These are phyloP conservation scores for Salix udensis DNA, from an alignment of 345 rosid species.

Conservation along the genomic window DNA sequence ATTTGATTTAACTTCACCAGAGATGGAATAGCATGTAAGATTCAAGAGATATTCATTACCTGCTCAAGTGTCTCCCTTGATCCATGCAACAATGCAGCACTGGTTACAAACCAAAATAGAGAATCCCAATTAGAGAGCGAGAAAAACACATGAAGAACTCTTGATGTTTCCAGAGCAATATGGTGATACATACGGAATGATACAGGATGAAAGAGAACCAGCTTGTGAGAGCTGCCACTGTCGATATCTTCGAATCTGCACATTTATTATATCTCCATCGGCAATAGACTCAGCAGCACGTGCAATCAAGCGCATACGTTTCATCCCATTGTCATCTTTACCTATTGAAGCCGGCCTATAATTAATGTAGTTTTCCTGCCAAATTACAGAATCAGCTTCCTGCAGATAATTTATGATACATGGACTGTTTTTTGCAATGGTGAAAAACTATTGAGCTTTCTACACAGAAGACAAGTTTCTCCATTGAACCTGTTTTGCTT, in stretches of 20 bases:
- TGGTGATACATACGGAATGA: slow-evolving; percentile 73
- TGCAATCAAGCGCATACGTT: slow-evolving; percentile 71
- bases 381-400: slow-evolving; percentile 1
- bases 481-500: too few relatives aligned
- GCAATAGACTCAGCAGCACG: slow-evolving; percentile 93
- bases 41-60: slow-evolving; percentile 39
- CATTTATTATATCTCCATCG: slow-evolving; percentile 86
- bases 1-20: background rate
- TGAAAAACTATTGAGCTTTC: too few relatives aligned
- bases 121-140: background rate
- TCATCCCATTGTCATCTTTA: slow-evolving; percentile 68
- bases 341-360: slow-evolving; percentile 65
- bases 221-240: slow-evolving; percentile 95
- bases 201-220: slow-evolving; percentile 68
- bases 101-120: slow-evolving; percentile 34
- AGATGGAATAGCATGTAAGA: background rate
- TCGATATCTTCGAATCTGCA: slow-evolving; percentile 87
- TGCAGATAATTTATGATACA: background rate
- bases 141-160: slow-evolving; percentile 6
- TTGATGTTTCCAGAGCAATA: background rate
- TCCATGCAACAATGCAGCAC: slow-evolving; percentile 87
- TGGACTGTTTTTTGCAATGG: background rate
- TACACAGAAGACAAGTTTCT: too few relatives aligned
- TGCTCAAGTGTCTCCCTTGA: slow-evolving; percentile 76
- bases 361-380: slow-evolving; percentile 94